A percentile compares a stretch with the other conserved stretches of the same genome.
Conservation (phyloP, 1,284 basidiomycete genomes). For the Ceratobasidium sp. region DNA sequence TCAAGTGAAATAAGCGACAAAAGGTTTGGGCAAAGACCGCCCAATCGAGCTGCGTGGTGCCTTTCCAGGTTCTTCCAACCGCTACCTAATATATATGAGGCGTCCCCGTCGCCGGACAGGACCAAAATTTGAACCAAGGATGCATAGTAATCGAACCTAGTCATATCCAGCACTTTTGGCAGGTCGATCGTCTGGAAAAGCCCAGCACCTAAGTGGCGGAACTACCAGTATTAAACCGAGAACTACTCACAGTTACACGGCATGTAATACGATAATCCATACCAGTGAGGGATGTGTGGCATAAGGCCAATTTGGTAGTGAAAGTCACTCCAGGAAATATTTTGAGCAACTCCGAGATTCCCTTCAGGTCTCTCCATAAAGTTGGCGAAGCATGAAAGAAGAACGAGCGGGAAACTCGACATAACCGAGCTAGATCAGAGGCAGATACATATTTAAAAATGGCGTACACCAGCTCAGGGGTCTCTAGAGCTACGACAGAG, state of each 20-base stretch:
- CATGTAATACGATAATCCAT: too few species aligned
- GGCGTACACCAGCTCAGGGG: background rate
- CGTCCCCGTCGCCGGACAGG: background rate
- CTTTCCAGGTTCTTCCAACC: background rate
- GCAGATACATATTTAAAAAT: background rate
- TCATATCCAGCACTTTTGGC: constrained; percentile 8
- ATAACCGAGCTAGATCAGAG: constrained; percentile 22
- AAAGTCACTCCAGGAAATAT: background rate
- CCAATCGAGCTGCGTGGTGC: background rate
- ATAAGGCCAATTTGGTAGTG: too few species aligned
- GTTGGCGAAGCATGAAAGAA: constrained; percentile 9
- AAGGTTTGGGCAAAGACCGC: background rate
- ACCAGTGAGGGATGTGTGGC: too few species aligned
- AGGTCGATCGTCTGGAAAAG: constrained; percentile 7
- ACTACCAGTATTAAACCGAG: background rate
- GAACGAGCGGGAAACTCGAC: constrained; percentile 22
- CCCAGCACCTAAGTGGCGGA: background rate
- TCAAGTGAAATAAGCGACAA: background rate
- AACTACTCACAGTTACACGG: background rate
- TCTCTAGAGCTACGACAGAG: background rate
- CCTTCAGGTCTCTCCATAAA: constrained; percentile 26
- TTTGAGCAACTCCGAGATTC: background rate
- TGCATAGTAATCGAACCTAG: constrained; percentile 30
- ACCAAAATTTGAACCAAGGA: constrained; percentile 6
- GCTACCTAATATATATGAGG: background rate